phyloP scores from a whole-genome alignment of 169 alveolate species.

The Plasmodium coatneyi region DNA sequence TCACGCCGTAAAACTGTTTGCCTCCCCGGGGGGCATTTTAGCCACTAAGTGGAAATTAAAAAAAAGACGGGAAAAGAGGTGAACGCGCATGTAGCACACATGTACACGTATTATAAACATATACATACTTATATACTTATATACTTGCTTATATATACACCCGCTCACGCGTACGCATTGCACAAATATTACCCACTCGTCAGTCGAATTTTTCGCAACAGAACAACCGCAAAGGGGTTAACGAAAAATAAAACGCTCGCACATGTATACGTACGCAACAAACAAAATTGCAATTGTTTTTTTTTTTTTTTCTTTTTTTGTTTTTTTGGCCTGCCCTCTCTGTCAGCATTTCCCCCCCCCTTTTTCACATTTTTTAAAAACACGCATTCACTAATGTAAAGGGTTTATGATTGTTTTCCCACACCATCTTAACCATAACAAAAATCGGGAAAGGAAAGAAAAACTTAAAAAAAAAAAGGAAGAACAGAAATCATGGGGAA shows the following conservation, averaged over 20 bases:
- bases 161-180: background rate
- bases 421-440: background rate
- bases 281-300: background rate
- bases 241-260: background rate
- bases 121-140: background rate
- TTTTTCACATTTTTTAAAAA: background rate
- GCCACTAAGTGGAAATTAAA: background rate
- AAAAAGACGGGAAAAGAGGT: background rate
- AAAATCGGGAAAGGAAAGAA: background rate
- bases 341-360: background rate
- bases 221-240: background rate
- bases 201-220: background rate
- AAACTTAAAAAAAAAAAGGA: background rate
- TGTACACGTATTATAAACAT: background rate
- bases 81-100: background rate
- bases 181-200: background rate
- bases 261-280: background rate
- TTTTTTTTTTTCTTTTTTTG: background rate
- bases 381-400: background rate
- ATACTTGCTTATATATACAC: background rate
- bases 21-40: background rate
- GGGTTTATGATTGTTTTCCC: background rate
- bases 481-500: slow-evolving; percentile 20
- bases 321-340: background rate
- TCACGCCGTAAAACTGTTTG: background rate